phyloP scores from a whole-genome alignment of 2,329 filamentous ascomycete species.

The Fusarium mundagurra region DNA sequence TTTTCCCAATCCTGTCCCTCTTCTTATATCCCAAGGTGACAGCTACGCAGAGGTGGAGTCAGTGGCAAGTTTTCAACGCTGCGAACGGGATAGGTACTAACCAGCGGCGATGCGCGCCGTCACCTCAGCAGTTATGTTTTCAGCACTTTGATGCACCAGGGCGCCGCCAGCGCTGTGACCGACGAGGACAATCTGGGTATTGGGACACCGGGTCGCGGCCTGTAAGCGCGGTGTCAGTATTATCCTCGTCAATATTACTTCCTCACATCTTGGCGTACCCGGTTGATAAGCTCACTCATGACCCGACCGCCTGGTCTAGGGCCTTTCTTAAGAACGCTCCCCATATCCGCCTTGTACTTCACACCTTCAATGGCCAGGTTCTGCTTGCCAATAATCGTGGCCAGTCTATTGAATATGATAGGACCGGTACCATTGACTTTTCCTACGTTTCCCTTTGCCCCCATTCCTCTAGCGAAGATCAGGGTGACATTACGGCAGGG shows the following conservation, averaged over 20 bases:
- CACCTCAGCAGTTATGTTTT: not conserved
- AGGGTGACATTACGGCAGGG: not conserved
- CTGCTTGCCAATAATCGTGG: not conserved
- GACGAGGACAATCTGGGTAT: not conserved
- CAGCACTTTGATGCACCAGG: not conserved
- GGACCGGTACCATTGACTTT: not conserved
- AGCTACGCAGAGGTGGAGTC: not conserved
- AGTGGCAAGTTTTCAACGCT: not conserved
- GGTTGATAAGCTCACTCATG: not conserved
- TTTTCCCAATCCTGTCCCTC: not conserved
- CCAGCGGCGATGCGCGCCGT: not conserved
- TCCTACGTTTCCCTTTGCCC: not conserved
- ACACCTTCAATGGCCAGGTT: conserved; percentile 4
- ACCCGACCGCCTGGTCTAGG: not conserved
- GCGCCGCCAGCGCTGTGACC: not conserved
- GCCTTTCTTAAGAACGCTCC: not conserved
- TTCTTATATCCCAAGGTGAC: not conserved
- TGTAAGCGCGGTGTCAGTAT: not conserved
- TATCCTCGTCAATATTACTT: not conserved
- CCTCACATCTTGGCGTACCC: not conserved
- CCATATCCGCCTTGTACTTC: not conserved
- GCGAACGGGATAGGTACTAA: not conserved
- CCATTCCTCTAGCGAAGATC: conserved; percentile 1
- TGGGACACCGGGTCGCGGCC: not conserved
- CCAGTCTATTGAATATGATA: not conserved